These are phyloP conservation scores for Sporothrix globosa DNA, from an alignment of 2,329 filamentous ascomycete genomes.

Conservation along the genomic window DNA sequence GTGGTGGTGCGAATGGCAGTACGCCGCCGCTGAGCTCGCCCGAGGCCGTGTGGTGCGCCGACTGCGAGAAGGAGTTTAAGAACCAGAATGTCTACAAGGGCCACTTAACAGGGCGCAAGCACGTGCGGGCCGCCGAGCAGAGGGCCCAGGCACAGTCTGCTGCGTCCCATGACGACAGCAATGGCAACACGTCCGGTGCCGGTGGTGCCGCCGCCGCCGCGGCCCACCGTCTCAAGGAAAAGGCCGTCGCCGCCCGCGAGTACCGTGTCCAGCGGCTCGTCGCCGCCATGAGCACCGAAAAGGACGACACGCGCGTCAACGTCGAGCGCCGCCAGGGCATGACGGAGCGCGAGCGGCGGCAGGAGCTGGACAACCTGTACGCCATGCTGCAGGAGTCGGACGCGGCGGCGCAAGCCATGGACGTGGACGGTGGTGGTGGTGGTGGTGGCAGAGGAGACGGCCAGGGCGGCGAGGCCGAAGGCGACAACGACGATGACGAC, in stretches of 20 bases:
- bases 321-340: slow-evolving; percentile 96
- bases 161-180: slow-evolving; percentile 38
- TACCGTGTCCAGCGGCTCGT: slow-evolving; percentile 79
- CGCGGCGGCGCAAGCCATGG: slow-evolving; percentile 37
- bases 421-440: slow-evolving; percentile 64
- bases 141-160: slow-evolving; percentile 52
- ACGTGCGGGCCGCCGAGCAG: slow-evolving; percentile 78
- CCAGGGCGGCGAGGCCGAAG: slow-evolving; percentile 68
- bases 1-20: background rate
- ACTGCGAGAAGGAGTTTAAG: slow-evolving; percentile 93
- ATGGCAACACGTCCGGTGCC: slow-evolving; percentile 35
- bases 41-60: slow-evolving; percentile 83
- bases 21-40: slow-evolving; percentile 43
- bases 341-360: slow-evolving; percentile 93
- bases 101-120: slow-evolving; percentile 89
- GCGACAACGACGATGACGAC: slow-evolving; percentile 53
- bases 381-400: slow-evolving; percentile 52
- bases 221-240: slow-evolving; percentile 70
- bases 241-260: slow-evolving; percentile 86
- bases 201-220: slow-evolving; percentile 35
- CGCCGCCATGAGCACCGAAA: slow-evolving; percentile 80
- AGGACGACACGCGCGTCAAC: slow-evolving; percentile 87
- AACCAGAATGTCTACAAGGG: slow-evolving; percentile 93
- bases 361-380: slow-evolving; percentile 88
- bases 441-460: background rate